Conservation (phyloP, 768 basidiomycete species). For the Pisolithus orientalis region DNA sequence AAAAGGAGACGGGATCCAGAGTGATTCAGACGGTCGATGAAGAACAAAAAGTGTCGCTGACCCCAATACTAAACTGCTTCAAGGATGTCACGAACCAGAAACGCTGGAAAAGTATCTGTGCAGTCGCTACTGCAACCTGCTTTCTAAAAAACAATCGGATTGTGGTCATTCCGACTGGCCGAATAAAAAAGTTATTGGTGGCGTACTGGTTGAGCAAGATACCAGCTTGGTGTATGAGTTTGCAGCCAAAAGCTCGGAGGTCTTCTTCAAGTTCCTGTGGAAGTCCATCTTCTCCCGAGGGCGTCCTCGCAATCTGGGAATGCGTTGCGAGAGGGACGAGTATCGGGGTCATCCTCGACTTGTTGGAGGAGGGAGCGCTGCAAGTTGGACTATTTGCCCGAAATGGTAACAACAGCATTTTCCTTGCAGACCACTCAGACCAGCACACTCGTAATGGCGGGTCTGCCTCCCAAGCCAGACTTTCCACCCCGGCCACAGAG, state of each 20-base stretch:
- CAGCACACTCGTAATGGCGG: conserved; percentile 13
- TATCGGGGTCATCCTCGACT: conserved; percentile 35
- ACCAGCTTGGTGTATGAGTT: conserved; percentile 93
- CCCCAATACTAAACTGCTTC: conserved; percentile 91
- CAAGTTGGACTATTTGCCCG: background rate
- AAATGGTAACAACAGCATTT: background rate
- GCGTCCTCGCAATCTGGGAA: conserved; percentile 70
- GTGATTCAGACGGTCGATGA: background rate
- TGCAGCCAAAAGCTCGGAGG: conserved; percentile 85
- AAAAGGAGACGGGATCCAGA: conserved; percentile 5
- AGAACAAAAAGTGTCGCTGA: conserved; percentile 33
- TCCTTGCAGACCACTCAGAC: background rate
- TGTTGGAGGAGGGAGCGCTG: background rate
- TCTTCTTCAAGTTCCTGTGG: conserved; percentile 81
- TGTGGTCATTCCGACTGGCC: background rate
- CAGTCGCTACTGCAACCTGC: conserved; percentile 94
- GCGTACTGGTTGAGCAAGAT: conserved; percentile 83
- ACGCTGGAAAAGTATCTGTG: conserved; percentile 92
- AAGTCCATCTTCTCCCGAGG: conserved; percentile 78
- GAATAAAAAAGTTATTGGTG: background rate
- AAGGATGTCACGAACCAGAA: conserved; percentile 96
- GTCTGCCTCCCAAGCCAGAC: conserved; percentile 28
- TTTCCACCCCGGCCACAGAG: conserved; percentile 13
- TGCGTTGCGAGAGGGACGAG: conserved; percentile 82
- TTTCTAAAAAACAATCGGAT: conserved; percentile 44